Evolutionary conservation across 257 asterid genomes (phyloP), one percentile per base, ranked within the genome.

Genomic region (Solanum chaucha): DNA sequence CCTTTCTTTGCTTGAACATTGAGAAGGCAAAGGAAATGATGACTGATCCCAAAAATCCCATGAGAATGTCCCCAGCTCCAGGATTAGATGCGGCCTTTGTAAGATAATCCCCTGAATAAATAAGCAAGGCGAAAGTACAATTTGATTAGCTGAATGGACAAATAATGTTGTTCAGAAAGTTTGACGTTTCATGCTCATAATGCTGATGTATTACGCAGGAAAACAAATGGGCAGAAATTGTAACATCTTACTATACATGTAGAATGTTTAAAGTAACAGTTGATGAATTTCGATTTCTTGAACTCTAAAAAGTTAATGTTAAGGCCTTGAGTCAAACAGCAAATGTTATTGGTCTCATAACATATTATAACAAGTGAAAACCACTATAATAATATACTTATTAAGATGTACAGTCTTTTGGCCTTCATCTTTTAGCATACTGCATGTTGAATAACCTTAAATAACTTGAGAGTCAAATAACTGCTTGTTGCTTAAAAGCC

Each of bases 1-100:
- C 99, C 98, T 95, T 97, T 89, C 98, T 94, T 91, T 97, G 99
- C 89, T 95, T 98, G 94, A 97, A 97, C 98, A 97, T 95, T 58
- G 99, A 97, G 93, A 97, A 95, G 90, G 99, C 98, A 87, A 97
- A 97, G 70, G 99, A 95, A 78, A 97, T 95, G 87, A 94, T 95
- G 78, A 97, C 99, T 2, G 99, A 95, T 91, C 99, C 99, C 68
- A 97, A 92, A 88, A 97, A 97, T 58, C 98, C 98, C 98, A 97
- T 95, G 48, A 97, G 92, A 88, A 95, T 90, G 87, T 97, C 99
- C 8, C 98, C 99, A 28, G 98, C 99, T 87, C 99, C 99, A 85
- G 99, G 99, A 90, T 95, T 92, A 48, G 98, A 95, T 71, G 97
- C 73, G 38, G 91, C 92, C 89, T 95, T 97, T 17, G 99, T 97